Percentiles rank a stretch among this genome's conserved stretches.
phyloP scores from a whole-genome alignment of 768 basidiomycete species.

The Hebeloma cylindrosporum region DNA sequence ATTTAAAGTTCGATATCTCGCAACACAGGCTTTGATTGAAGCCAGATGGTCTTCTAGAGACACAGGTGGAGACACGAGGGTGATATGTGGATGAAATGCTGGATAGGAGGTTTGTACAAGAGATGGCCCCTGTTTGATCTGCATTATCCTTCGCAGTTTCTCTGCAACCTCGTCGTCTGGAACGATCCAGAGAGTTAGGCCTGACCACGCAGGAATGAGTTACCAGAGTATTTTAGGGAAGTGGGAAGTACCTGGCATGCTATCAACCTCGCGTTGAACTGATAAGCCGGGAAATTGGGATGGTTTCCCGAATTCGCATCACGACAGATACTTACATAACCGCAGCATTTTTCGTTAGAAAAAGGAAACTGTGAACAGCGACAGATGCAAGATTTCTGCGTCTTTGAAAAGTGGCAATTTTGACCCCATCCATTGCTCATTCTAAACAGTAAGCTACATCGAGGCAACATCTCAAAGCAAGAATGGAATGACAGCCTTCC shows the following conservation, averaged over 20 bases:
- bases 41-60: conserved; percentile 26
- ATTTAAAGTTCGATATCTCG: conserved; percentile 20
- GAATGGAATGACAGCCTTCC: conserved; percentile 81
- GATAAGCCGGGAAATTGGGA: neutral
- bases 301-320: neutral
- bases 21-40: conserved; percentile 19
- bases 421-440: too few relatives aligned
- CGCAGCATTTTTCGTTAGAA: too few relatives aligned
- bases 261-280: too few relatives aligned
- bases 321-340: too few relatives aligned
- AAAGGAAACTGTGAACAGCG: too few relatives aligned
- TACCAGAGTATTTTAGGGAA: neutral
- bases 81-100: conserved; percentile 67
- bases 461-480: too few relatives aligned
- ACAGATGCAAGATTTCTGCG: too few relatives aligned
- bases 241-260: too few relatives aligned
- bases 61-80: conserved; percentile 50
- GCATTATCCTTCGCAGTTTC: conserved; percentile 50
- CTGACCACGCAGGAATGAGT: conserved; percentile 32
- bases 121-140: conserved; percentile 27
- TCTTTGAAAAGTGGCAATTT: too few relatives aligned
- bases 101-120: conserved; percentile 50
- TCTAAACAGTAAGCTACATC: too few relatives aligned
- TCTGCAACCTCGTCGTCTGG: conserved; percentile 46
- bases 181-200: conserved; percentile 70